A percentile compares a stretch with the other conserved stretches of the same genome.
These are phyloP conservation scores for Pseudoneurospora amorphoporcata DNA, from an alignment of 495 filamentous ascomycete genomes.

Conservation along the genomic window DNA sequence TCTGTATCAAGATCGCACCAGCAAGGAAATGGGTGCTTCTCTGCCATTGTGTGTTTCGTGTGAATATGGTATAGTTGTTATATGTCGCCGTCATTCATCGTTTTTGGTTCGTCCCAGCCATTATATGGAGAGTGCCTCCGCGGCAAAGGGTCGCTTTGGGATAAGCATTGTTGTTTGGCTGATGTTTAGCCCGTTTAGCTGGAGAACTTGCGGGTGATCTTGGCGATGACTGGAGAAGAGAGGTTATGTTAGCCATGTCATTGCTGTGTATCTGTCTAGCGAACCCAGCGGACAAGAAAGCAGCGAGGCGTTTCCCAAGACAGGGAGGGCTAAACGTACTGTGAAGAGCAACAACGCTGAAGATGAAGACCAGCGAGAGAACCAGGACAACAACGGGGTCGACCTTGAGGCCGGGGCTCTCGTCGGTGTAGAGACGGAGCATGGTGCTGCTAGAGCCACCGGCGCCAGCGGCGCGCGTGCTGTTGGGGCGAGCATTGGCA, in stretches of 20 bases:
- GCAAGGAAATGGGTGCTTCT: not conserved
- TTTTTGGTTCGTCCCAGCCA: not conserved
- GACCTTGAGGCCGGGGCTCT: conserved; percentile 90
- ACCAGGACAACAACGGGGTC: conserved; percentile 95
- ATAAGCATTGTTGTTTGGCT: not conserved
- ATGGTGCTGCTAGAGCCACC: conserved; percentile 96
- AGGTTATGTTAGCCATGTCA: conserved; percentile 7
- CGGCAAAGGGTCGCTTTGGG: not conserved
- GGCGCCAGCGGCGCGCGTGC: conserved; percentile 85
- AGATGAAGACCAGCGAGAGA: conserved; percentile 91
- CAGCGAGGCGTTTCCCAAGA: not conserved
- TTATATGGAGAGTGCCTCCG: not conserved
- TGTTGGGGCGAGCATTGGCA: conserved; percentile 80
- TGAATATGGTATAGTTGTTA: not conserved
- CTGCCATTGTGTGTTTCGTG: not conserved
- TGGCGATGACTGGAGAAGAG: conserved; percentile 70
- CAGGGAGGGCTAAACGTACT: conserved; percentile 46
- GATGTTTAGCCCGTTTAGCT: conserved; percentile 30
- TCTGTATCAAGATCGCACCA: not conserved
- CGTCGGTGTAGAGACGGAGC: conserved; percentile 99
- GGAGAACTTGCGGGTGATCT: conserved; percentile 87
- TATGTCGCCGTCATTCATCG: not conserved
- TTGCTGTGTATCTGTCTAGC: not conserved
- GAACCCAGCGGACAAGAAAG: not conserved
- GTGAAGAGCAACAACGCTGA: conserved; percentile 94